These are phyloP conservation scores for Juglanconis oblonga DNA, from an alignment of 2,329 filamentous ascomycete genomes.

Conservation along the genomic window DNA sequence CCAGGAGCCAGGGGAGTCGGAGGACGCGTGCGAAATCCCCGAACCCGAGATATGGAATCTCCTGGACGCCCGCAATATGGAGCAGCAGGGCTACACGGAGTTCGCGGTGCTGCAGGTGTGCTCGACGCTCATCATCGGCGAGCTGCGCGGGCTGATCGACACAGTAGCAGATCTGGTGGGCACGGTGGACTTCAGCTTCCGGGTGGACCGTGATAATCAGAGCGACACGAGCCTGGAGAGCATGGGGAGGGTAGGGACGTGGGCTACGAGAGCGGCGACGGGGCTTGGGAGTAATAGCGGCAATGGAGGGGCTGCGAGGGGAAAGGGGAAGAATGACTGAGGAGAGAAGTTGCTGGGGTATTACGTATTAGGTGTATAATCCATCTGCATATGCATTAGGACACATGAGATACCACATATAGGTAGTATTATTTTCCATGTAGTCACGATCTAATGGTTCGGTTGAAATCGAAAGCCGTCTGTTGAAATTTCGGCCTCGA, in stretches of 20 bases:
- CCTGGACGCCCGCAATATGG: conserved; percentile 61
- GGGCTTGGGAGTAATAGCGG: neutral
- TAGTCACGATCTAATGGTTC: too few species aligned
- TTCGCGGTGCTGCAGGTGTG: conserved; percentile 75
- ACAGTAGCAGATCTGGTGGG: conserved; percentile 66
- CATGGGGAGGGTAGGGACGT: conserved; percentile 7
- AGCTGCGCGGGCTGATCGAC: conserved; percentile 61
- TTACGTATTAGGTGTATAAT: neutral
- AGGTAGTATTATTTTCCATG: too few species aligned
- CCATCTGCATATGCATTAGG: neutral
- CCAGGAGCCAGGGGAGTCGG: neutral
- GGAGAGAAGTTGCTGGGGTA: neutral
- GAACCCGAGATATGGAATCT: conserved; percentile 37
- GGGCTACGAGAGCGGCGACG: conserved; percentile 10
- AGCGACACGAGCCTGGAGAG: conserved; percentile 10
- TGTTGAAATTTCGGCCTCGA: too few species aligned
- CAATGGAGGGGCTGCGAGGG: neutral
- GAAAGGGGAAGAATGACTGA: conserved; percentile 13
- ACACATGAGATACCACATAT: neutral
- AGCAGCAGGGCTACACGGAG: conserved; percentile 69
- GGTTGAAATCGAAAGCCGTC: too few species aligned
- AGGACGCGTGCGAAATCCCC: neutral
- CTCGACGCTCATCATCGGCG: conserved; percentile 65
- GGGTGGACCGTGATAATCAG: conserved; percentile 35
- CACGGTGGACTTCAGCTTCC: conserved; percentile 71